Evolutionary conservation across 208 protist genomes (phyloP), one percentile per base, ranked within the genome.

Genomic region (Trypanosoma theileri): DNA sequence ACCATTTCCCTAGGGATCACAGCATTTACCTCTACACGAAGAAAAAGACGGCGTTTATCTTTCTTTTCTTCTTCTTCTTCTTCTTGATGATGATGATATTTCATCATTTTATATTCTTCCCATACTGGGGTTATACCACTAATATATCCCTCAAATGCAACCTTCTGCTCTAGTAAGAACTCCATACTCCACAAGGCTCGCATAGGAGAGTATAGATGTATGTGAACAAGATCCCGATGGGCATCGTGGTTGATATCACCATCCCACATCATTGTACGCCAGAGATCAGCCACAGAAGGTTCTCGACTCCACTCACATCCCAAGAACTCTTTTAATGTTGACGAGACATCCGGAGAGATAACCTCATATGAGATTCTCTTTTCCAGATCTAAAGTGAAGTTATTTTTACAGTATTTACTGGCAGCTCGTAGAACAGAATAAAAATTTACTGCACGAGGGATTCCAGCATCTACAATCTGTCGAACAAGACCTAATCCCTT

Each of bases 141-240:
- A 26, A 76, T 60, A 31, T 46, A 54, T 9, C 71, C 71, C 42
- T 70, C 26, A 54, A 68, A 71, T 17, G 14, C 21, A 2, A 70
- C 28, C 28, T 31, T 31, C 44, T 69, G 19, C 12, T 44, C 48
- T 21, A 81, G 60, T 24, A 82, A 24, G 6, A 31, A 59, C 55
- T 73, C 61, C 65, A 89, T 64, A n/a, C 69, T 73, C 40, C 80
- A 81, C 3, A 89, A 31, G 1, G 66, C 76, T 56, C 77, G 76
- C 62, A 89, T 61, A 14, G 80, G 80, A 24, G 71, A 62, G 22
- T 78, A 17, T 4, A 22, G 0, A 31, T 79, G 71, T 26, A 68
- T 69, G 24, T 54, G 55, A 21, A 56, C 68, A 19, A 53, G 53
- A 42, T 70, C 55, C 14, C 73, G 67, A 44, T 72, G 58, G 0